A percentile compares a stretch with the other conserved stretches of the same genome.
These are phyloP conservation scores for Nelumbo lutea DNA, from an alignment of 164 flowering plant genomes.

Conservation along the genomic window DNA sequence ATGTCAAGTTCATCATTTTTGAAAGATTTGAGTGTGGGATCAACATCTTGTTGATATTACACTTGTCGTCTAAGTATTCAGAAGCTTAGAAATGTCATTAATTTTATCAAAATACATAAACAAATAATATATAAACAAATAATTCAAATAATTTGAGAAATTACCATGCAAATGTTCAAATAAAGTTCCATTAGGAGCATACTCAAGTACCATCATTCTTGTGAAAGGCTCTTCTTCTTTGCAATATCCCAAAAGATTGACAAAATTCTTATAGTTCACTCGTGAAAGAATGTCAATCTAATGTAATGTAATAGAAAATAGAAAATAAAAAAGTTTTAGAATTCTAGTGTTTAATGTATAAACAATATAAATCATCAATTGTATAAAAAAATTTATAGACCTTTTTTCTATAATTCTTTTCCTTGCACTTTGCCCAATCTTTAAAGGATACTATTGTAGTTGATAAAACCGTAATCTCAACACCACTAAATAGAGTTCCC, in stretches of 20 bases:
- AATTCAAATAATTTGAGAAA: background rate
- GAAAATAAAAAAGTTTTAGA: background rate
- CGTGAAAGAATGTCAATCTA: conserved; percentile 79
- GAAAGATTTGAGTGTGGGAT: too few relatives aligned
- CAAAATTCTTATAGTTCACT: conserved; percentile 91
- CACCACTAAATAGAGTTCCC: conserved; percentile 95
- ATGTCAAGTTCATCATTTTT: too few relatives aligned
- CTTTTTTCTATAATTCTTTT: conserved; percentile 58
- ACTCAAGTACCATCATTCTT: conserved; percentile 95
- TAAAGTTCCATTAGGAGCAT: conserved; percentile 83
- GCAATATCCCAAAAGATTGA: conserved; percentile 86
- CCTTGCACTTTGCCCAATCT: conserved; percentile 65
- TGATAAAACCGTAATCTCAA: conserved; percentile 83
- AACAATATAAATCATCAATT: background rate
- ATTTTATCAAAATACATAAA: too few relatives aligned
- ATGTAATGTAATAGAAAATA: background rate
- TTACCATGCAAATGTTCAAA: conserved; percentile 92
- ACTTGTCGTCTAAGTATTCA: too few relatives aligned
- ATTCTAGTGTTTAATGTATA: background rate
- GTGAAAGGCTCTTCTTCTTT: conserved; percentile 79
- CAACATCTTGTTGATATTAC: too few relatives aligned
- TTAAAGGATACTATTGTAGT: conserved; percentile 40
- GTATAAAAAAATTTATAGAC: conserved; percentile 23
- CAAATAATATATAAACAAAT: background rate
- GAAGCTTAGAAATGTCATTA: too few relatives aligned